A percentile compares a stretch with the other conserved stretches of the same genome.
phyloP scores from a whole-genome alignment of 2,329 filamentous ascomycete genomes.

The Colletotrichum liriopes region DNA sequence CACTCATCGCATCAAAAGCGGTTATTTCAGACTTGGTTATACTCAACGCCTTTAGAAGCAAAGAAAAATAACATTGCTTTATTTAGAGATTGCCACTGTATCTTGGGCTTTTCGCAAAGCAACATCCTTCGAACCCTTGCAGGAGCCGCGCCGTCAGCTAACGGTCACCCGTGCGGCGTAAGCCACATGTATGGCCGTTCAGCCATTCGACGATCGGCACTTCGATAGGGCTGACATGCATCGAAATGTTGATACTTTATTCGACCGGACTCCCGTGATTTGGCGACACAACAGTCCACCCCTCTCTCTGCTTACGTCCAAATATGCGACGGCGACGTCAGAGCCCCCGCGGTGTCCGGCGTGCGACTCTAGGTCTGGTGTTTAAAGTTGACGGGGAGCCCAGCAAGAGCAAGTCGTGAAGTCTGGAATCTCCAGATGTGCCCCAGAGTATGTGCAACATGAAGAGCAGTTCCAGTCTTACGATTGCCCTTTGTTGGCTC shows the following conservation, averaged over 20 bases:
- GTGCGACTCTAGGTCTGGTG: background rate
- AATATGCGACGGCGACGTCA: background rate
- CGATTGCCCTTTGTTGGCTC: background rate
- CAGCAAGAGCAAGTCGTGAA: background rate
- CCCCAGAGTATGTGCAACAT: background rate
- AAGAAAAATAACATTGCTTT: background rate
- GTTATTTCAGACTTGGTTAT: background rate
- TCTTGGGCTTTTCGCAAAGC: too few relatives aligned
- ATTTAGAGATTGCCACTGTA: background rate
- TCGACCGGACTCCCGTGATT: slow-evolving; percentile 1
- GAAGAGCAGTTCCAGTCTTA: background rate
- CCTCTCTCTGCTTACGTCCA: background rate
- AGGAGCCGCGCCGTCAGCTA: background rate
- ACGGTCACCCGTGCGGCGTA: background rate
- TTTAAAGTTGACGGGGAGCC: background rate
- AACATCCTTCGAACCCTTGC: background rate
- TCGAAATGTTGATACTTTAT: background rate
- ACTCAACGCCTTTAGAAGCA: background rate
- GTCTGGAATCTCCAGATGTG: background rate
- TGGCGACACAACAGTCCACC: background rate
- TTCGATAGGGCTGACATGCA: slow-evolving; percentile 28
- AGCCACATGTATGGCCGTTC: background rate
- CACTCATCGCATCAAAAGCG: too few relatives aligned
- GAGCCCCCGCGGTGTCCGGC: background rate
- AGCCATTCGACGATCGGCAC: slow-evolving; percentile 5